phyloP scores from a whole-genome alignment of 2,329 filamentous ascomycete genomes.

The Fusarium algeriense region DNA sequence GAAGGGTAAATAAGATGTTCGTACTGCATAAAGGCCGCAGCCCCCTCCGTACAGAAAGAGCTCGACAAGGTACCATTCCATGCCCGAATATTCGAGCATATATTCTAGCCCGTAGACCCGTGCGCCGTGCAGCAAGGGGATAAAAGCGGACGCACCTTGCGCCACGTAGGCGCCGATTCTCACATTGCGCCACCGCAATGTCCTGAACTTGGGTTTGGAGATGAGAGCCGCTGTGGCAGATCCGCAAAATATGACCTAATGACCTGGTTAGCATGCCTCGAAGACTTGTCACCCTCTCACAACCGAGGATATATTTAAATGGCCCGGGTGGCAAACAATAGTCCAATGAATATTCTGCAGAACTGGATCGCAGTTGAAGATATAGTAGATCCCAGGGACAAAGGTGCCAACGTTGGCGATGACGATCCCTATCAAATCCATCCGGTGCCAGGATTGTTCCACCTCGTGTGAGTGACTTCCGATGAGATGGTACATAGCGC shows the following conservation, averaged over 20 bases:
- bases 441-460: background rate
- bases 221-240: background rate
- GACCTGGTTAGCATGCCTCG: background rate
- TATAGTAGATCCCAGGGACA: background rate
- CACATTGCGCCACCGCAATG: rapidly evolving
- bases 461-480: background rate
- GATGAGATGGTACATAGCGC: background rate
- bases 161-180: background rate
- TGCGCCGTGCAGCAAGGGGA: background rate
- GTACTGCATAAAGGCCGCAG: slow-evolving; percentile 1
- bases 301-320: background rate
- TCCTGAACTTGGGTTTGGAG: background rate
- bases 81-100: background rate
- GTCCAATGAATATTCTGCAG: background rate
- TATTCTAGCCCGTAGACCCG: background rate
- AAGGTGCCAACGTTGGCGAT: background rate
- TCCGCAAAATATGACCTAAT: background rate
- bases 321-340: background rate
- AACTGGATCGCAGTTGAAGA: background rate
- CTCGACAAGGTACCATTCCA: background rate
- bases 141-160: background rate
- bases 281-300: background rate
- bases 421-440: background rate
- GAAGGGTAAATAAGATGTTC: background rate
- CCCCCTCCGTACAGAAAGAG: background rate